phyloP scores from a whole-genome alignment of 176 grass and related monocot genomes.

The Elaeis guineensis region DNA sequence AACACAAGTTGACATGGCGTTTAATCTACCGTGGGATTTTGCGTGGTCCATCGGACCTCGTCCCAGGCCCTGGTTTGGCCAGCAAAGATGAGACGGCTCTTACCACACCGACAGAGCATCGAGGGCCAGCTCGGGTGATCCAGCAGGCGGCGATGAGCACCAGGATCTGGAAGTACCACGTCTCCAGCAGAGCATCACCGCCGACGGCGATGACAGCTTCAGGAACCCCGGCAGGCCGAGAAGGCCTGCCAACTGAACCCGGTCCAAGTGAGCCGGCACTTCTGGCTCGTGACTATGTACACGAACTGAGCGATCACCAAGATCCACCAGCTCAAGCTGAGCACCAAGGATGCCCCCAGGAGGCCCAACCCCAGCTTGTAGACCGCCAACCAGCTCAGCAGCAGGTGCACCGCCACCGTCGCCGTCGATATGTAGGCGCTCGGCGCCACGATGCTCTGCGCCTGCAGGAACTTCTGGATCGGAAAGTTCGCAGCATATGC shows the following conservation, averaged over 20 bases:
- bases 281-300: constrained; percentile 58
- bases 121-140: constrained; percentile 59
- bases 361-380: constrained; percentile 48
- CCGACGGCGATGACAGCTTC: constrained; percentile 58
- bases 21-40: too few relatives aligned
- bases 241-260: constrained; percentile 79
- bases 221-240: constrained; percentile 55
- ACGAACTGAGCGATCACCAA: constrained; percentile 59
- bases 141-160: constrained; percentile 75
- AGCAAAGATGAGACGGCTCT: background rate
- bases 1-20: too few relatives aligned
- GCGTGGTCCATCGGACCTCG: too few relatives aligned
- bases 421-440: constrained; percentile 71
- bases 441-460: constrained; percentile 85
- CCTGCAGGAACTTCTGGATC: constrained; percentile 85
- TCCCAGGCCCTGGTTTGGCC: too few relatives aligned
- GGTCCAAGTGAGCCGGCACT: constrained; percentile 56
- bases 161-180: constrained; percentile 90
- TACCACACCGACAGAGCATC: constrained; percentile 90
- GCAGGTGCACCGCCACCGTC: constrained; percentile 31
- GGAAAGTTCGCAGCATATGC: constrained; percentile 83
- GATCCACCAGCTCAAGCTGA: constrained; percentile 71
- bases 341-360: constrained; percentile 59
- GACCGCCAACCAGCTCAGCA: too few relatives aligned
- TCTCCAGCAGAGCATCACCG: constrained; percentile 91